phyloP scores from a whole-genome alignment of 306 rosid genomes.

The Prinsepia uniflora region DNA sequence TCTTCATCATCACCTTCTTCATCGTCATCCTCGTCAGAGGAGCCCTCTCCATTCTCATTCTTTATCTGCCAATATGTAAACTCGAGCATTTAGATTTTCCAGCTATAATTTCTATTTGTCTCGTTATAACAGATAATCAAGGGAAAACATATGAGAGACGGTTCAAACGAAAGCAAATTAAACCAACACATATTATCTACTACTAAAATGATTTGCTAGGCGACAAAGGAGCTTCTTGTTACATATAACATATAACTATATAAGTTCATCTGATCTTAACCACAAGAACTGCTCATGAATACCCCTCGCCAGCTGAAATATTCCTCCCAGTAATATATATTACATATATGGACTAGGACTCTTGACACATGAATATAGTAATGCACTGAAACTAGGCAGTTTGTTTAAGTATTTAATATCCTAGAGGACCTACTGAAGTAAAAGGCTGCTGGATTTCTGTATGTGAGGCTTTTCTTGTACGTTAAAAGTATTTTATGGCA shows the following conservation, averaged over 20 bases:
- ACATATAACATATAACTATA: no score
- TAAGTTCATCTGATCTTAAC: background rate
- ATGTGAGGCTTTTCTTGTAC: background rate
- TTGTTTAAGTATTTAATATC: background rate
- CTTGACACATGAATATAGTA: background rate
- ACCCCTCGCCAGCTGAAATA: background rate
- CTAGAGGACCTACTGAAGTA: background rate
- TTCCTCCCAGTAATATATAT: background rate
- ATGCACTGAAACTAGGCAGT: background rate
- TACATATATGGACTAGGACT: background rate
- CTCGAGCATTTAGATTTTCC: background rate
- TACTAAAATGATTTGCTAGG: background rate
- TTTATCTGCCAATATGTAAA: slow-evolving; percentile 43
- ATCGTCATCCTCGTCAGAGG: slow-evolving; percentile 66
- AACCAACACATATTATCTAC: background rate
- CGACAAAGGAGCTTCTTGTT: background rate
- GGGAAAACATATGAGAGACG: background rate
- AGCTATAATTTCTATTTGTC: background rate
- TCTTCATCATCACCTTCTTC: slow-evolving; percentile 53
- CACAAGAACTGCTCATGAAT: background rate
- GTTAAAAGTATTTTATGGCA: background rate
- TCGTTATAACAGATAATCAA: background rate
- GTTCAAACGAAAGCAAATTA: background rate
- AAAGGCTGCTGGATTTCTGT: background rate
- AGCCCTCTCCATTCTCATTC: slow-evolving; percentile 49